phyloP scores from a whole-genome alignment of 2,329 filamentous ascomycete genomes.

The Trichoderma arundinaceum region DNA sequence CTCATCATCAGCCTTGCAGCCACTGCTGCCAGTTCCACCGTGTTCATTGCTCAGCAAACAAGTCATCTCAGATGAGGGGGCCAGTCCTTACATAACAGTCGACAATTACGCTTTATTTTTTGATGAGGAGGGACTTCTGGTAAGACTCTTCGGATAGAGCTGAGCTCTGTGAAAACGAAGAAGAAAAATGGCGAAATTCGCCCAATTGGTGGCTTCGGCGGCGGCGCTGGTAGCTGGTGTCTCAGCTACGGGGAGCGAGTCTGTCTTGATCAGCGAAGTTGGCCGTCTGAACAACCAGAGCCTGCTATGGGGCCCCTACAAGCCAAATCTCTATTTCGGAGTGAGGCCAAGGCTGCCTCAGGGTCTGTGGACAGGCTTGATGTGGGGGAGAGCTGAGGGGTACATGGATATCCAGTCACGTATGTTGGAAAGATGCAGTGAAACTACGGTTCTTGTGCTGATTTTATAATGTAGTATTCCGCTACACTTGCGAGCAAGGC shows the following conservation, averaged over 20 bases:
- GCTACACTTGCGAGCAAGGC: constrained; percentile 95
- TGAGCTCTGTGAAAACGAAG: constrained; percentile 5
- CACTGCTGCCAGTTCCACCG: constrained; percentile 24
- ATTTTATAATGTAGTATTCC: constrained; percentile 64
- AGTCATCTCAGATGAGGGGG: background rate
- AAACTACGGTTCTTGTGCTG: constrained; percentile 14
- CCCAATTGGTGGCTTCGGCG: constrained; percentile 42
- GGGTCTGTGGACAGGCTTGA: constrained; percentile 79
- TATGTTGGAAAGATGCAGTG: constrained; percentile 44
- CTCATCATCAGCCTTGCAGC: constrained; percentile 31
- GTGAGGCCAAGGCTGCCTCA: constrained; percentile 81
- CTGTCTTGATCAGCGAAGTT: constrained; percentile 56
- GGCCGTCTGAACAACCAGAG: constrained; percentile 74
- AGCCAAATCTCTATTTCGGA: constrained; percentile 93
- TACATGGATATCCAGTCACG: constrained; percentile 77
- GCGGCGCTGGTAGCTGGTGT: constrained; percentile 39
- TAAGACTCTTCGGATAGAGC: constrained; percentile 21
- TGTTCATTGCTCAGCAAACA: constrained; percentile 20
- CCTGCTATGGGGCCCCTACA: constrained; percentile 94
- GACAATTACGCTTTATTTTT: background rate
- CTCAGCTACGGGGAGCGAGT: constrained; percentile 41
- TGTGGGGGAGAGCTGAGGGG: constrained; percentile 87
- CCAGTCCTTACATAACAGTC: background rate
- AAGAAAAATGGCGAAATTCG: constrained; percentile 42
- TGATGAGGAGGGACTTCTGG: background rate